Evolutionary conservation across 75 land plant species (phyloP).

Genomic region (Pinus tabuliformis): DNA sequence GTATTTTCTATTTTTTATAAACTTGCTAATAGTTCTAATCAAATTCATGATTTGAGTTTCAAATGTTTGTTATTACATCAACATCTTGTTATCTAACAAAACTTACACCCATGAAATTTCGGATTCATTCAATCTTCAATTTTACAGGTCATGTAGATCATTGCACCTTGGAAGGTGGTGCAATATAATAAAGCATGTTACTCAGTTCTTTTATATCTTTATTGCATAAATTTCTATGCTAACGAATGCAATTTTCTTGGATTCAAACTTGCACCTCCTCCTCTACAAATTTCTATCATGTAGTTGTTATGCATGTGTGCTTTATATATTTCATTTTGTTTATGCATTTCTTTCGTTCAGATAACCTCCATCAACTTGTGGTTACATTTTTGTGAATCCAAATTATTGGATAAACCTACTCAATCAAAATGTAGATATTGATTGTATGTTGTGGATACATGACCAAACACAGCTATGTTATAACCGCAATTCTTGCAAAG

Average conservation of each 20-base stretch:
- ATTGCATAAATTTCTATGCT: background rate
- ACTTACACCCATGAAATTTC: background rate
- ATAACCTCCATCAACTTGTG: conserved; percentile 60
- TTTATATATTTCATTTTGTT: background rate
- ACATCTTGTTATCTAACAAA: no score
- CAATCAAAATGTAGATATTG: conserved; percentile 24
- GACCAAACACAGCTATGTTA: conserved; percentile 57
- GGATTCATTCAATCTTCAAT: background rate
- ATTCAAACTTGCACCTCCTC: background rate
- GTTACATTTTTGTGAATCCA: conserved; percentile 55
- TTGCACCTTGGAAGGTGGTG: background rate
- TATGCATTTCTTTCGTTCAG: background rate
- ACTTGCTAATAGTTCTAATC: no score
- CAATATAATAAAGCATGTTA: background rate
- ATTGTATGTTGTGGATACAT: conserved; percentile 68
- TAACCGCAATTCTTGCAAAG: conserved; percentile 64
- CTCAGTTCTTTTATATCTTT: background rate
- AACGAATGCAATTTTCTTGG: background rate
- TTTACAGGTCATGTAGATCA: background rate
- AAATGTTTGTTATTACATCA: no score
- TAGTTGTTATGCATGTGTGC: background rate
- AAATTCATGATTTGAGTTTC: no score
- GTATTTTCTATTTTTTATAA: no score
- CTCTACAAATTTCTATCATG: background rate
- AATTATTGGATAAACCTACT: conserved; percentile 52